phyloP scores from a whole-genome alignment of 2,329 filamentous ascomycete genomes.

The Calonectria hongkongensis region DNA sequence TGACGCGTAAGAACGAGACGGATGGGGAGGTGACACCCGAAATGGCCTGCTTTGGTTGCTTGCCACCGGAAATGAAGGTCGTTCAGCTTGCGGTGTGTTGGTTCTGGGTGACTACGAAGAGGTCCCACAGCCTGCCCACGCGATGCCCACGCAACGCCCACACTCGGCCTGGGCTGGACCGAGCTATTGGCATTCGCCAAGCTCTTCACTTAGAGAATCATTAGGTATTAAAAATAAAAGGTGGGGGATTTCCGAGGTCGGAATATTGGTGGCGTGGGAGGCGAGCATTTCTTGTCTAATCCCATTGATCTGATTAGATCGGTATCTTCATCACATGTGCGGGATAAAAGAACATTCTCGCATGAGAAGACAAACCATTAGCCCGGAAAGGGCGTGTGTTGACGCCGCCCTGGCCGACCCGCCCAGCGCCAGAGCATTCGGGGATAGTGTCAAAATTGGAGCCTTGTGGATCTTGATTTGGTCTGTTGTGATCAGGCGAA shows the following conservation, averaged over 20 bases:
- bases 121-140: not conserved
- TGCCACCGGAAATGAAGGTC: not conserved
- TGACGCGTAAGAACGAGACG: not conserved
- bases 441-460: no score
- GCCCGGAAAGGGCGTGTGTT: no score
- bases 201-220: not conserved
- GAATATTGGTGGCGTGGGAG: not conserved
- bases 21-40: not conserved
- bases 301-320: slow-evolving; percentile 8
- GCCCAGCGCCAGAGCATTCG: no score
- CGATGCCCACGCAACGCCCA: not conserved
- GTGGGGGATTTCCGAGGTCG: slow-evolving; percentile 9
- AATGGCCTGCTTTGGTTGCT: not conserved
- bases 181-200: not conserved
- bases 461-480: not conserved
- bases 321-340: not conserved
- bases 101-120: not conserved
- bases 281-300: not conserved
- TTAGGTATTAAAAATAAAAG: slow-evolving; percentile 4
- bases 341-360: not conserved
- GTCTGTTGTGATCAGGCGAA: not conserved
- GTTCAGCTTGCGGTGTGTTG: not conserved
- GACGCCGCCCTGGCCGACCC: no score
- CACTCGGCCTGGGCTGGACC: not conserved
- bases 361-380: not conserved